phyloP scores from a whole-genome alignment of 495 filamentous ascomycete genomes.

The Evernia prunastri region DNA sequence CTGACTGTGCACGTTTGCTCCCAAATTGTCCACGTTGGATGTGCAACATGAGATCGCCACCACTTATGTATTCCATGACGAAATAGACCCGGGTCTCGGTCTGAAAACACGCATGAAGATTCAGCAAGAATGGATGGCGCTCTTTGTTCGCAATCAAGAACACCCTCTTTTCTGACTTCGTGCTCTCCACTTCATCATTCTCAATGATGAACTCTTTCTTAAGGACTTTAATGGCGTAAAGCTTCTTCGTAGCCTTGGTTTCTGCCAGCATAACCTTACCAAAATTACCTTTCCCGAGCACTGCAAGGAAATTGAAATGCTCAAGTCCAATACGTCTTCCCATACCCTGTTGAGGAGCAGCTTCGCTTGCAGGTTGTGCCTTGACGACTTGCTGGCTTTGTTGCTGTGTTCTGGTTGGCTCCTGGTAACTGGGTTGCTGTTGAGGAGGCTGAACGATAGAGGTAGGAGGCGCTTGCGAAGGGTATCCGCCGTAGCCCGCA shows the following conservation, averaged over 20 bases:
- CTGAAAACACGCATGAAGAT: conserved; percentile 97
- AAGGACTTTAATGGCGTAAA: conserved; percentile 98
- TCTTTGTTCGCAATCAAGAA: conserved; percentile 97
- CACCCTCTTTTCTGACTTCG: conserved; percentile 93
- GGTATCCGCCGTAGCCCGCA: conserved; percentile 48
- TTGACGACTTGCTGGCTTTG: conserved; percentile 27
- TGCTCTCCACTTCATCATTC: conserved; percentile 99
- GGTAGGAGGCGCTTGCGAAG: conserved; percentile 36
- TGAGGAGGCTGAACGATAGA: conserved; percentile 27
- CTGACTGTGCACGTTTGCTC: conserved; percentile 89
- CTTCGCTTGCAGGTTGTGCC: conserved; percentile 38
- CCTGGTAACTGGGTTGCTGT: conserved; percentile 35
- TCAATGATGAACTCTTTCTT: conserved; percentile 99
- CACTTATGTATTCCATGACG: conserved; percentile 99
- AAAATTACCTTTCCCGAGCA: conserved; percentile 98
- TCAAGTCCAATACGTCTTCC: conserved; percentile 85
- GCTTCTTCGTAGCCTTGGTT: conserved; percentile 81
- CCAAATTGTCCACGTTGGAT: conserved; percentile 97
- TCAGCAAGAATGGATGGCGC: conserved; percentile 92
- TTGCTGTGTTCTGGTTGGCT: conserved; percentile 31
- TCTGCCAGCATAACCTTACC: conserved; percentile 99
- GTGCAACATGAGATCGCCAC: conserved; percentile 98
- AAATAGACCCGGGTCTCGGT: conserved; percentile 98
- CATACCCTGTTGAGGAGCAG: conserved; percentile 55
- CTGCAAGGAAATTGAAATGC: conserved; percentile 98